These are phyloP conservation scores for Sphaerosporella brunnea DNA, from an alignment of 495 filamentous ascomycete species.

Conservation along the genomic window DNA sequence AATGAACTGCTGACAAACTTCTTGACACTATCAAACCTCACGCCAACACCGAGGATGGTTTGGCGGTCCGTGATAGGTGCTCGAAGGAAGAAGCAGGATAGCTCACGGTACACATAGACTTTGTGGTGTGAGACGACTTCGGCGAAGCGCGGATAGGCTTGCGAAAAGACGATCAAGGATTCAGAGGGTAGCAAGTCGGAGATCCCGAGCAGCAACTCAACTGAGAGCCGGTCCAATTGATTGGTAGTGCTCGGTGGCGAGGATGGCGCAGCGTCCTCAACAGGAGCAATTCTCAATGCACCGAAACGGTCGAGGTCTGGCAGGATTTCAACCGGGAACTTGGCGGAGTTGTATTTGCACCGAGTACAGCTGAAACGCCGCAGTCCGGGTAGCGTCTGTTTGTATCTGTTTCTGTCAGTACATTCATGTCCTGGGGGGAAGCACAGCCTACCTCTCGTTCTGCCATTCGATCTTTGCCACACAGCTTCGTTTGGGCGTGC, in stretches of 20 bases:
- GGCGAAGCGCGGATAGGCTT: conserved; percentile 10
- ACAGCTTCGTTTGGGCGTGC: too few relatives aligned
- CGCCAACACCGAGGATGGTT: conserved; percentile 12
- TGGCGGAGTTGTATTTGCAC: not conserved
- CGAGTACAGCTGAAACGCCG: not conserved
- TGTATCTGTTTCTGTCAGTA: not conserved
- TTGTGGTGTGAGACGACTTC: conserved; percentile 3
- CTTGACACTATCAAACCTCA: not conserved
- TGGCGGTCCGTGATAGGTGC: conserved; percentile 8
- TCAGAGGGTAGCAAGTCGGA: conserved; percentile 2
- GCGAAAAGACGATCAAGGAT: conserved; percentile 7
- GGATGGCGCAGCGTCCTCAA: too few relatives aligned
- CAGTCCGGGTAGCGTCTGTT: not conserved
- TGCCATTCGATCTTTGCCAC: too few relatives aligned
- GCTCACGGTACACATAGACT: conserved; percentile 10
- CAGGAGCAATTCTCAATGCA: too few relatives aligned
- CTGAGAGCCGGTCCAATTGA: conserved; percentile 7
- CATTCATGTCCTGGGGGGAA: too few relatives aligned
- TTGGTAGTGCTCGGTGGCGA: too few relatives aligned
- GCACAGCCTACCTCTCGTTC: too few relatives aligned
- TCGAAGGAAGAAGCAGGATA: conserved; percentile 14
- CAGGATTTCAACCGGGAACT: too few relatives aligned
- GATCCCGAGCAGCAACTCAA: conserved; percentile 10
- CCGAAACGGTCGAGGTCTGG: too few relatives aligned
- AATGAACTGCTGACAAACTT: conserved; percentile 8